Conservation (phyloP, 2,329 filamentous ascomycete species). For the Claviceps purpurea region DNA sequence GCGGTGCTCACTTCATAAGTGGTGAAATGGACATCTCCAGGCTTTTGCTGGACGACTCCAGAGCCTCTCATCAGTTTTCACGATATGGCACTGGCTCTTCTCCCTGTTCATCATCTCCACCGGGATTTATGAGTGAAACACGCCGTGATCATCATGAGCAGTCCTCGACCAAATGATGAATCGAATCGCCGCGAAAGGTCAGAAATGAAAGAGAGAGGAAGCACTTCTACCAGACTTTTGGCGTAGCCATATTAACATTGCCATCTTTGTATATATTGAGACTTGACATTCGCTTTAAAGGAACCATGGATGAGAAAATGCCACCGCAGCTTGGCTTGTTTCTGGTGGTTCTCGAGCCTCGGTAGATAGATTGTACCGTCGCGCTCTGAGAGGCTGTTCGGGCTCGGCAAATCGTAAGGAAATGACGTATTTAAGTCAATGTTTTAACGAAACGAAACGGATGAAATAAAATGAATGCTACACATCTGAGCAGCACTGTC, state of each 20-base stretch:
- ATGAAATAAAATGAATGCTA: too few relatives aligned
- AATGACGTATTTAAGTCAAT: too few relatives aligned
- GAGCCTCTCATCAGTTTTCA: conserved; percentile 13
- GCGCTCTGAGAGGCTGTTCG: too few relatives aligned
- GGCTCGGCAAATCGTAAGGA: too few relatives aligned
- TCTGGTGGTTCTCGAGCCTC: too few relatives aligned
- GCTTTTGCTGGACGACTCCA: conserved; percentile 41
- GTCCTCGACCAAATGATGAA: conserved; percentile 9
- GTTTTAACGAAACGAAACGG: too few relatives aligned
- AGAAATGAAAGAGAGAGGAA: background rate
- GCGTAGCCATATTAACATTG: too few relatives aligned
- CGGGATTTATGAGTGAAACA: conserved; percentile 8
- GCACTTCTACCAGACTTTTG: background rate
- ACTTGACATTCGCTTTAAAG: too few relatives aligned
- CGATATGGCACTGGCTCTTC: conserved; percentile 15
- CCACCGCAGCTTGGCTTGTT: too few relatives aligned
- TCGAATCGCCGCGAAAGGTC: background rate
- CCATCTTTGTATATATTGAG: too few relatives aligned
- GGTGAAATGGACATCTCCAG: conserved; percentile 51
- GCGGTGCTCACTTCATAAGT: conserved; percentile 26
- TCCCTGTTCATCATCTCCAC: conserved; percentile 13
- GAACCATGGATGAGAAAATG: too few relatives aligned
- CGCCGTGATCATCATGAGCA: conserved; percentile 9
- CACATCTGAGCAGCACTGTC: background rate
- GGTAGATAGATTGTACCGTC: too few relatives aligned